Base-by-base conservation (phyloP, 1,139 yeast genomes). In the Blastobotrys niveus region DNA sequence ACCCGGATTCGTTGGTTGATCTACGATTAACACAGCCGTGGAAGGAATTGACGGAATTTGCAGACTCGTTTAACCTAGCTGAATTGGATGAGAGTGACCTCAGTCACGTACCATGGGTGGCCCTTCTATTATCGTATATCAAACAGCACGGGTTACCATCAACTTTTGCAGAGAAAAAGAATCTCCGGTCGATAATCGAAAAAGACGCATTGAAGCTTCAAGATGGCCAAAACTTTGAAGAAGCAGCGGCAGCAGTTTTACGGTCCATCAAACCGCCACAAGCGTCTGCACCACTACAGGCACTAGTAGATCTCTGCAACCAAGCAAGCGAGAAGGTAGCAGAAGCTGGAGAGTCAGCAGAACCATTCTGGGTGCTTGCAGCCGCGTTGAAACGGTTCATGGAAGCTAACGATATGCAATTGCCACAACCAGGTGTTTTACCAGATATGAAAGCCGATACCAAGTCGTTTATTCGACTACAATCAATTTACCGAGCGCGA, bases 401-500 rank as follows among this genome's bases (percentile, higher is more conserved):
- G 5, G 48, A 49, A 14, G 49, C 49, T 15, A 42, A 52, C 2
- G 63, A 67, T n/a, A n/a, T n/a, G n/a, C 64, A 67, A 2, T 58
- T 62, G 18, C 96, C 96, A 0, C 66, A 87, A 2, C 72, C 82
- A 2, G 96, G 95, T 0, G 73, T 70, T 1, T 60, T 89, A 10
- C 96, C 96, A 0, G 97, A 89, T 61, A 89, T 91, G 96, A 83
- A 85, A 27, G 77, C 95, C 0, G 80, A 80, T 52, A 81, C 96
- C 0, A 64, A 64, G 12, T 72, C 72, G 43, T 91, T 83, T 59
- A 70, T 82, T 8, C 60, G 57, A 5, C 63, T 91, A 42, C 84
- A 81, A 57, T 60, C 60, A 1, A 55, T 86, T 9, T 88, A 84
- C 59, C 65, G 71, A 18, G 65, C 63, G 1, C 84, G 82, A 55